A percentile compares a stretch with the other conserved stretches of the same genome.
These are phyloP conservation scores for Exidia glandulosa DNA, from an alignment of 768 basidiomycete genomes.

Conservation along the genomic window DNA sequence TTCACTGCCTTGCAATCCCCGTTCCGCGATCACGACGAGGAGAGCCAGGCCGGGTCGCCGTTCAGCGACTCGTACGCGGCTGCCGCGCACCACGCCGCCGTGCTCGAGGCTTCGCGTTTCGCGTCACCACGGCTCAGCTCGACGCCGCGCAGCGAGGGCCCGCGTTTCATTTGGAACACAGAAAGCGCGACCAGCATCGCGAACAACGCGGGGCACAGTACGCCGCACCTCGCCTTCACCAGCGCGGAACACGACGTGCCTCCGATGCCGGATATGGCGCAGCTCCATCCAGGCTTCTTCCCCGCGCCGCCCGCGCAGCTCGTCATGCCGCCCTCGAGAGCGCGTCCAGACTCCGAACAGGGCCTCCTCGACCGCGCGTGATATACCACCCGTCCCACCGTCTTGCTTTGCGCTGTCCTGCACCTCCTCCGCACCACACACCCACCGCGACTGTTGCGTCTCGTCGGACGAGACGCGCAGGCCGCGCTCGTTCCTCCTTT, in stretches of 20 bases:
- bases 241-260: neutral
- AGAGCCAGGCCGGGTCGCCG: neutral
- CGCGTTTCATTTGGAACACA: neutral
- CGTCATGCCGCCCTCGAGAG: too few species aligned
- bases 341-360: too few species aligned
- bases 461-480: too few species aligned
- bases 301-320: too few species aligned
- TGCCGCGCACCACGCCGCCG: neutral
- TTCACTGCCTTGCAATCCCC: neutral
- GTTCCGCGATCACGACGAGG: neutral
- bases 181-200: neutral
- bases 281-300: too few species aligned
- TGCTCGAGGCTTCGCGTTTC: neutral
- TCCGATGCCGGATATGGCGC: neutral
- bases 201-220: neutral
- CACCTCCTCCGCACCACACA: too few species aligned
- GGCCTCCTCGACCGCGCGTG: too few species aligned
- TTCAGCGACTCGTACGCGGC: slow-evolving; percentile 1
- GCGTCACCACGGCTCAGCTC: neutral
- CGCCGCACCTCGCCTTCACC: neutral
- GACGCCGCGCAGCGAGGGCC: neutral
- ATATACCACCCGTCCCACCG: too few species aligned
- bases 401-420: too few species aligned
- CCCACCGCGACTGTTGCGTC: too few species aligned
- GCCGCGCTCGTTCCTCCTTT: too few species aligned